phyloP scores from a whole-genome alignment of 2,329 filamentous ascomycete species.

The Aspergillus sp. region DNA sequence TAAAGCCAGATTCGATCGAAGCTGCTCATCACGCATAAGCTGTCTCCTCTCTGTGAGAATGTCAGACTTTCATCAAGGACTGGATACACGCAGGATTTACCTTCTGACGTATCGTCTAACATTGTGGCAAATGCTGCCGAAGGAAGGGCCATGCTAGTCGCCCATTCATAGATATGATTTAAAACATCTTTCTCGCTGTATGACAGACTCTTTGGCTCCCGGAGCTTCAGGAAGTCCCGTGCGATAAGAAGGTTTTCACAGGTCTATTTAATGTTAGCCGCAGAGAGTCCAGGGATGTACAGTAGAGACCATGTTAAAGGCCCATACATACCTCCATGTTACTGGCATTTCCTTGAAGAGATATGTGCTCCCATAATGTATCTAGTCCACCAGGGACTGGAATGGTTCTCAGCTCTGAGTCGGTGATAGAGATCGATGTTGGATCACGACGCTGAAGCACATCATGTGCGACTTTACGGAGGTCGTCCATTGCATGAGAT shows the following conservation, averaged over 20 bases:
- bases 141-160: slow-evolving; percentile 28
- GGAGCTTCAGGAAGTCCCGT: slow-evolving; percentile 20
- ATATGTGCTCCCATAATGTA: slow-evolving; percentile 31
- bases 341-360: slow-evolving; percentile 16
- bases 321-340: slow-evolving; percentile 21
- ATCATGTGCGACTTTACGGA: slow-evolving; percentile 26
- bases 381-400: slow-evolving; percentile 15
- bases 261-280: slow-evolving; percentile 18
- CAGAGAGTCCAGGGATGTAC: neutral
- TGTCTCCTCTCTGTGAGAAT: slow-evolving; percentile 15
- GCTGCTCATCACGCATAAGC: slow-evolving; percentile 22
- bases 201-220: slow-evolving; percentile 15
- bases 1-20: slow-evolving; percentile 28
- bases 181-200: slow-evolving; percentile 22
- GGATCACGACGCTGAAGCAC: slow-evolving; percentile 14
- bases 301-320: neutral
- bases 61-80: neutral
- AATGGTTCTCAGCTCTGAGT: slow-evolving; percentile 7
- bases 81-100: slow-evolving; percentile 7
- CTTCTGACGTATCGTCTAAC: slow-evolving; percentile 23
- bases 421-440: slow-evolving; percentile 7
- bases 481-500: slow-evolving; percentile 21
- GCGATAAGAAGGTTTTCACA: slow-evolving; percentile 31
- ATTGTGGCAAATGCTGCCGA: slow-evolving; percentile 28
- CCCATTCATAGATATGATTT: slow-evolving; percentile 32